phyloP scores from a whole-genome alignment of 192 early-diverging fungal species.

The Mortierella antarctica region DNA sequence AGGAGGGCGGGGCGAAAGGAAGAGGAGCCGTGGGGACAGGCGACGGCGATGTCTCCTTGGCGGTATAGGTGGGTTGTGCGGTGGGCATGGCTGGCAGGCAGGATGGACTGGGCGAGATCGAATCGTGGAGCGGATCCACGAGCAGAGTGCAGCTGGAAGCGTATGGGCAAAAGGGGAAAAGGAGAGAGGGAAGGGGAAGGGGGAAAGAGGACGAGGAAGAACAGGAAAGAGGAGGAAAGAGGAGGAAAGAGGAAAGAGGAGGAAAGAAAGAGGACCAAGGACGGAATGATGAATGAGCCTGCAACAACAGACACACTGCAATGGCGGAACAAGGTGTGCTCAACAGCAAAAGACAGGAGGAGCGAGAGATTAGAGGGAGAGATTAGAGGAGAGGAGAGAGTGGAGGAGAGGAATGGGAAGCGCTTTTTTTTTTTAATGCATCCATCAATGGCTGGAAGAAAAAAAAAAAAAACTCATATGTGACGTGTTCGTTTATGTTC shows the following conservation, averaged over 20 bases:
- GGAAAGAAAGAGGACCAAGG: background rate
- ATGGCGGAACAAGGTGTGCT: too few species aligned
- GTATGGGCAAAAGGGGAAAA: background rate
- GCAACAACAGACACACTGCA: too few species aligned
- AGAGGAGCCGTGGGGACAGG: background rate
- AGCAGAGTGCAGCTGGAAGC: background rate
- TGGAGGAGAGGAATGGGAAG: background rate
- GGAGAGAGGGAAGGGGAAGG: too few species aligned
- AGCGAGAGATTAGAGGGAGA: background rate
- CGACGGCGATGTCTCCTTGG: background rate
- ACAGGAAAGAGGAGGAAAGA: background rate
- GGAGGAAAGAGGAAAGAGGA: background rate
- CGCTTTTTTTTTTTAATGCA: slow-evolving; percentile 26
- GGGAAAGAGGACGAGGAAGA: background rate
- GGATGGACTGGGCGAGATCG: background rate
- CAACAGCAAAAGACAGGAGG: background rate
- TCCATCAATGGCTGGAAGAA: background rate
- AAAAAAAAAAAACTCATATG: slow-evolving; percentile 11
- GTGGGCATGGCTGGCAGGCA: slow-evolving; percentile 10
- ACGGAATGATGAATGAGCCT: background rate
- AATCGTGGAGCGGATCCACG: background rate
- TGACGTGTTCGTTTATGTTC: too few species aligned
- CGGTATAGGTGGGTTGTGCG: slow-evolving; percentile 5
- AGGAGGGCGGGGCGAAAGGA: background rate
- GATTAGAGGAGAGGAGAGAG: background rate